These are phyloP conservation scores for Gilbertella persicaria DNA, from an alignment of 371 early-diverging fungal species.

Conservation along the genomic window DNA sequence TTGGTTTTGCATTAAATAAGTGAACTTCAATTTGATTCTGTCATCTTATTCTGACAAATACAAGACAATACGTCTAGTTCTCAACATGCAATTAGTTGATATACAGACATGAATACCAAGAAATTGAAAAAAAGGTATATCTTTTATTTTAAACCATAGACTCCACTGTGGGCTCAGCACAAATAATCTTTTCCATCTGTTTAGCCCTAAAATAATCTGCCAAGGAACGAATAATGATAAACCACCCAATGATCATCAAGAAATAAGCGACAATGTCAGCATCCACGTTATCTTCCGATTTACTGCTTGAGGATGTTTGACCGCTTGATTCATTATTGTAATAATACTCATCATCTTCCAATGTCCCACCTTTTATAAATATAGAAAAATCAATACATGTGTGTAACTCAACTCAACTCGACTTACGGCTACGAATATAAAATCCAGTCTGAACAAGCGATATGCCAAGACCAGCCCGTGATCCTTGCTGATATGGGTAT, in stretches of 20 bases:
- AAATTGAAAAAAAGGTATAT: too few relatives aligned
- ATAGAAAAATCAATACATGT: background rate
- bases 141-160: constrained; percentile 26
- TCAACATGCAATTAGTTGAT: too few relatives aligned
- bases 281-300: constrained; percentile 16
- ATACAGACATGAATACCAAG: too few relatives aligned
- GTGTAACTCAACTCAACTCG: background rate
- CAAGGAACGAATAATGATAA: constrained; percentile 52
- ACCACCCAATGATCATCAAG: constrained; percentile 60
- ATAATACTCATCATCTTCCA: constrained; percentile 25
- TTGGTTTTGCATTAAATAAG: too few relatives aligned
- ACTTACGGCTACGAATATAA: constrained; percentile 52
- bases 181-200: constrained; percentile 50
- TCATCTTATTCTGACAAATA: too few relatives aligned
- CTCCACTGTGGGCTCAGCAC: constrained; percentile 30
- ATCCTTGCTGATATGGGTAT: too few relatives aligned
- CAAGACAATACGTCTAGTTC: too few relatives aligned
- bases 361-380: constrained; percentile 21
- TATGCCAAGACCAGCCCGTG: constrained; percentile 63
- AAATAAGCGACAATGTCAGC: constrained; percentile 39
- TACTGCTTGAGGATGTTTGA: background rate
- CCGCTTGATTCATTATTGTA: constrained; percentile 7
- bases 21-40: too few relatives aligned
- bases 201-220: constrained; percentile 54
- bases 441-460: constrained; percentile 57